Evolutionary conservation across 495 filamentous ascomycete species (phyloP).

Genomic region (Tuber brumale): DNA sequence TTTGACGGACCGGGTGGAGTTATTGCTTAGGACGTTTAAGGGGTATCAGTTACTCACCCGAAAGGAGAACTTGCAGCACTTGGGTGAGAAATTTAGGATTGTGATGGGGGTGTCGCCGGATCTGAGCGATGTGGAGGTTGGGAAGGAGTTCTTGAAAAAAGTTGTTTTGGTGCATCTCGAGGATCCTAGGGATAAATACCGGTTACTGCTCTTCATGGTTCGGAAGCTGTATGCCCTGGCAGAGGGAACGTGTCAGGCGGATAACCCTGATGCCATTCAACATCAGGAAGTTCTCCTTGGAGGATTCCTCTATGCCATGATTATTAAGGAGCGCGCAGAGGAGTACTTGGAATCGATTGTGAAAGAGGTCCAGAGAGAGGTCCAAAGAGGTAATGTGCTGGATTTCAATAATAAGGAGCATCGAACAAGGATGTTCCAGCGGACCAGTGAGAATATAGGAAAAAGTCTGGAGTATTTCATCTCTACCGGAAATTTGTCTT

Average conservation of each 20-base stretch:
- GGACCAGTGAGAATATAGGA: constrained; percentile 81
- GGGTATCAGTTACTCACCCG: constrained; percentile 72
- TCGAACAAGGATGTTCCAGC: constrained; percentile 63
- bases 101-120: constrained; percentile 74
- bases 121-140: constrained; percentile 77
- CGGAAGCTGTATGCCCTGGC: constrained; percentile 88
- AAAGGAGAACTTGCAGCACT: constrained; percentile 67
- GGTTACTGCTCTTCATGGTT: constrained; percentile 91
- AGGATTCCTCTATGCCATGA: constrained; percentile 88
- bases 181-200: constrained; percentile 78
- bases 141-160: constrained; percentile 79
- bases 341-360: constrained; percentile 68
- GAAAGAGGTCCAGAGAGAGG: constrained; percentile 60
- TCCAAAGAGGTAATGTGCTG: constrained; percentile 21
- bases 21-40: constrained; percentile 88
- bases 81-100: constrained; percentile 82
- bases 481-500: constrained; percentile 88
- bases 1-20: constrained; percentile 86
- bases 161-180: constrained; percentile 87
- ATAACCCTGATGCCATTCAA: constrained; percentile 93
- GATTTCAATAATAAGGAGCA: constrained; percentile 63
- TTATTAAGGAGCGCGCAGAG: constrained; percentile 88
- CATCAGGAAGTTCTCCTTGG: constrained; percentile 90
- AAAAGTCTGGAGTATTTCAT: constrained; percentile 86
- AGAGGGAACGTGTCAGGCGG: constrained; percentile 80